Evolutionary conservation across 1,284 basidiomycete genomes (phyloP).

Genomic region (Moesziomyces globuligerus): DNA sequence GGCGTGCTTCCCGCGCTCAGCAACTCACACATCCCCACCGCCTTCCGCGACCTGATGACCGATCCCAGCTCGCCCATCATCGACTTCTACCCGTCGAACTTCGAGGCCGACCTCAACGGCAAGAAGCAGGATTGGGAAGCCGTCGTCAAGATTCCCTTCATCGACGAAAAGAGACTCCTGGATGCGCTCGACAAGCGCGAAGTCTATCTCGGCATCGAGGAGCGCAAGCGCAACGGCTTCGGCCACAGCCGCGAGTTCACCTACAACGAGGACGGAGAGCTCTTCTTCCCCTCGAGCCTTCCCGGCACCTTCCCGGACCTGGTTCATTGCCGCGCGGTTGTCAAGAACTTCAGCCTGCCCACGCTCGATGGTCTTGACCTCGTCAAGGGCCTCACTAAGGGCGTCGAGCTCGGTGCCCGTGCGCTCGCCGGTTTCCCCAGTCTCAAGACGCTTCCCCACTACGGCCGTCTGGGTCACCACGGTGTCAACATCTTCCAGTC

Average conservation of each 20-base stretch:
- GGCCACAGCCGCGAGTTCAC: conserved; percentile 83
- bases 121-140: conserved; percentile 99
- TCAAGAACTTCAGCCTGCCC: conserved; percentile 82
- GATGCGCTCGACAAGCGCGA: conserved; percentile 75
- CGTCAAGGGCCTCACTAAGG: conserved; percentile 85
- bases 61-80: conserved; percentile 86
- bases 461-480: conserved; percentile 81
- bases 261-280: conserved; percentile 73
- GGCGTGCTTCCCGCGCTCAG: conserved; percentile 93
- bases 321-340: conserved; percentile 80
- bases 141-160: conserved; percentile 98
- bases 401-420: conserved; percentile 84
- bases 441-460: conserved; percentile 85
- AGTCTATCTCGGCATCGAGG: conserved; percentile 83
- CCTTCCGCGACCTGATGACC: conserved; percentile 92
- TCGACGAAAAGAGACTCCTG: conserved; percentile 83
- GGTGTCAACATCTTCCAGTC: conserved; percentile 92
- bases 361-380: conserved; percentile 83
- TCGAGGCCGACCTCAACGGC: conserved; percentile 93
- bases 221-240: conserved; percentile 79
- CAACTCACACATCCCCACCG: conserved; percentile 83
- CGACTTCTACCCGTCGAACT: conserved; percentile 92
- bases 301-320: conserved; percentile 94
- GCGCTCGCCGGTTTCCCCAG: conserved; percentile 96
- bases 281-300: conserved; percentile 86